Evolutionary conservation across 306 rosid genomes (phyloP).

Genomic region (Fagus crenata): DNA sequence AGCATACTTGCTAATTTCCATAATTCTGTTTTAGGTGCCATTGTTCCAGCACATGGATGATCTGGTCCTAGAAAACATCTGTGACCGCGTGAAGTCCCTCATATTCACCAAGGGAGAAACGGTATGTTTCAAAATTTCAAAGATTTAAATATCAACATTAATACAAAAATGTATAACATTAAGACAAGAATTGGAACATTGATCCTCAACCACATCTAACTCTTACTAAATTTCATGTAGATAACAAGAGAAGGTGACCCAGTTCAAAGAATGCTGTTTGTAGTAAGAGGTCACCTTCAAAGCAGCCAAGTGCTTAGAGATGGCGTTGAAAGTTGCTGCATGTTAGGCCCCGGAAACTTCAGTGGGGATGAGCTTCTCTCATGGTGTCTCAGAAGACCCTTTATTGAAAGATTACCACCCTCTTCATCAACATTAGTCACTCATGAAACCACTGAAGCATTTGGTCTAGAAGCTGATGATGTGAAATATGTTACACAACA

Average conservation of each 20-base stretch:
- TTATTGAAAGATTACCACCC: slow-evolving; percentile 71
- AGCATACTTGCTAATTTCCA: neutral
- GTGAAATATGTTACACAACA: slow-evolving; percentile 92
- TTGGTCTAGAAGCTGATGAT: slow-evolving; percentile 76
- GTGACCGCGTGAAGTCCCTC: slow-evolving; percentile 93
- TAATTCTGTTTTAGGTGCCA: slow-evolving; percentile 58
- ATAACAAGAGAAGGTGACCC: slow-evolving; percentile 87
- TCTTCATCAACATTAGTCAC: slow-evolving; percentile 74
- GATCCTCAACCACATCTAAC: too few relatives aligned
- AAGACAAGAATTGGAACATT: neutral
- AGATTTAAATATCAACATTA: neutral
- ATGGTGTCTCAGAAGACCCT: slow-evolving; percentile 84
- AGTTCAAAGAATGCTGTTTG: slow-evolving; percentile 88
- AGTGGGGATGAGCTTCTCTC: slow-evolving; percentile 91
- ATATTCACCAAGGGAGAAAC: slow-evolving; percentile 92
- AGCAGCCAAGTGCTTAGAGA: slow-evolving; percentile 86
- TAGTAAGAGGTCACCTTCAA: slow-evolving; percentile 90
- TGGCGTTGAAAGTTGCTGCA: slow-evolving; percentile 86
- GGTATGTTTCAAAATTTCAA: slow-evolving; percentile 40
- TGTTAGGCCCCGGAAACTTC: slow-evolving; percentile 94
- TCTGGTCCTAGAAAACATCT: slow-evolving; percentile 81
- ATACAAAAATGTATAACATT: neutral
- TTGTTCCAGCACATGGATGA: slow-evolving; percentile 93
- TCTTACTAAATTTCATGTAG: slow-evolving; percentile 33
- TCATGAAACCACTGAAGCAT: slow-evolving; percentile 82